phyloP scores from a whole-genome alignment of 2,329 filamentous ascomycete genomes.

The Monilinia fructigena region DNA sequence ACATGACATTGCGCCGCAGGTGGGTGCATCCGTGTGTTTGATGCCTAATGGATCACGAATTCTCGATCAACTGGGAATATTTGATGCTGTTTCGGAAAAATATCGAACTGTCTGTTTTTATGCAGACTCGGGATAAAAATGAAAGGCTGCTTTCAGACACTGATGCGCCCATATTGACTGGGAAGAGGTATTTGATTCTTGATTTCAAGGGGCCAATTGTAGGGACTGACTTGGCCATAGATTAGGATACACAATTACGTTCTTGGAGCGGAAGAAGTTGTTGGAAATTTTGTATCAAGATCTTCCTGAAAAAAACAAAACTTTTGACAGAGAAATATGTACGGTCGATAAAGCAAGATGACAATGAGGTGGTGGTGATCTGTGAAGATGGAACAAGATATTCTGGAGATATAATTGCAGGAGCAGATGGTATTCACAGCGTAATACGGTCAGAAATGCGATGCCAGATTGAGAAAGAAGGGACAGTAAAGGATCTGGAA shows the following conservation, averaged over 20 bases:
- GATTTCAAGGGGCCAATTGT: neutral
- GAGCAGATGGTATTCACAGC: constrained; percentile 37
- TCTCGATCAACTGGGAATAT: constrained; percentile 51
- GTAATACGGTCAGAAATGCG: constrained; percentile 39
- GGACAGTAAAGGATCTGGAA: constrained; percentile 10
- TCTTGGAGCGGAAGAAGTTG: constrained; percentile 28
- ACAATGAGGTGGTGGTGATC: constrained; percentile 18
- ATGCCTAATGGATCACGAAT: constrained; percentile 47
- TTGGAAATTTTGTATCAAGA: constrained; percentile 31
- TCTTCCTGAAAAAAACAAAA: constrained; percentile 29
- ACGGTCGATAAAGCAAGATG: constrained; percentile 23
- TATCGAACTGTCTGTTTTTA: constrained; percentile 25
- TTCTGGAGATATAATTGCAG: constrained; percentile 32
- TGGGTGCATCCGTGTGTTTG: constrained; percentile 33
- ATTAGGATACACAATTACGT: constrained; percentile 28
- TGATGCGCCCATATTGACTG: constrained; percentile 27
- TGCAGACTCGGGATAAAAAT: constrained; percentile 21
- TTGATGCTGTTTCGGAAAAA: constrained; percentile 26
- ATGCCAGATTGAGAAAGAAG: constrained; percentile 30
- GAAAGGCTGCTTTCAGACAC: constrained; percentile 25
- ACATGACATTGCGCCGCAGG: constrained; percentile 27
- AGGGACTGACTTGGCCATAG: constrained; percentile 22
- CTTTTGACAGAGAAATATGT: constrained; percentile 31
- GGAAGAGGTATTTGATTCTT: constrained; percentile 25
- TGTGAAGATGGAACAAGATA: constrained; percentile 32